Base-by-base conservation (phyloP, 805 yeast genomes). In the Debaryomyces tyrocola region DNA sequence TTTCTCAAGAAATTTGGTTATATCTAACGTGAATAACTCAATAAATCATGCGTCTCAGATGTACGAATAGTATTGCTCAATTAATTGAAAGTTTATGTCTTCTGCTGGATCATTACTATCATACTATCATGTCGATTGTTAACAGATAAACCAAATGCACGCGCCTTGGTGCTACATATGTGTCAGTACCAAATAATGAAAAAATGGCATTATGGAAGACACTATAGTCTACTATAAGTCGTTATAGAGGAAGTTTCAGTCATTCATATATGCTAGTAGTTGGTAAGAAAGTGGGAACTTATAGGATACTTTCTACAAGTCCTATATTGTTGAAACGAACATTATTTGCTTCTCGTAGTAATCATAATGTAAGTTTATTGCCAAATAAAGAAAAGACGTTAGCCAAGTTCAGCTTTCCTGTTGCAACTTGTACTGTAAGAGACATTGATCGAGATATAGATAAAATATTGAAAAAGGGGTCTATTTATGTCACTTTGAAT, bases 401-500 rank as follows among this genome's bases (percentile, higher is more conserved):
- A 6, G 51, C 60, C 1, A 70, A 66, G 47, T 72, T 72, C 47
- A 53, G 49, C 18, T 72, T 72, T 49, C 73, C 74, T 2, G 15
- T 56, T 1, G 69, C 74, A n/a, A 62, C 72, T 4, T 67, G 64
- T 46, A 48, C 57, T 8, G 51, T 67, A n/a, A 38, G 37, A 2
- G 49, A 47, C 20, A 45, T 59, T 4, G 35, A 40, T n/a, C 5
- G 18, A 21, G 37, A 51, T 11, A 37, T 60, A 8, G 53, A 52
- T 2, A 9, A 36, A 0, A 50, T 44, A 24, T 49, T 55, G 28
- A 36, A 43, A 14, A 41, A 40, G 38, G 40, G 17, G 12, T 28
- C 20, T 9, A 36, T 34, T 40, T 54, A 63, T 11, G 77, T 85
- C 2, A 72, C 77, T 0, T 53, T 92, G 6, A 81, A 88, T 51